phyloP scores from a whole-genome alignment of 805 yeast genomes.

The Kodamaea lidongshanica region DNA sequence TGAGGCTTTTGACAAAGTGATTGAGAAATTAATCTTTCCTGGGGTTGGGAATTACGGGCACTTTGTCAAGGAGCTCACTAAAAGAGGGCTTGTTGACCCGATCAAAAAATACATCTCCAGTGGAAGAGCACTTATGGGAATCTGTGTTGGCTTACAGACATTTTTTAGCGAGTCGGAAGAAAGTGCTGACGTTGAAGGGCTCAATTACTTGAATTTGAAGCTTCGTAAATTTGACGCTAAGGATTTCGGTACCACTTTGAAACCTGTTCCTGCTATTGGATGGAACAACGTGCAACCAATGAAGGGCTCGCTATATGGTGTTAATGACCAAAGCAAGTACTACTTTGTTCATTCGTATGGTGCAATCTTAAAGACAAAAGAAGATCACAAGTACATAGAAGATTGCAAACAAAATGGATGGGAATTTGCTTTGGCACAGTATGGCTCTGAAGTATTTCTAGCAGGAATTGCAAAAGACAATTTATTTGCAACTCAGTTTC shows the following conservation, averaged over 20 bases:
- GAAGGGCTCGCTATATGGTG: conserved; percentile 40
- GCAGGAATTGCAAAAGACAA: conserved; percentile 76
- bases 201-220: conserved; percentile 39
- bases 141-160: conserved; percentile 94
- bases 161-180: conserved; percentile 74
- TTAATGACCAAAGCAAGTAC: conserved; percentile 64
- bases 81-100: conserved; percentile 60
- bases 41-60: conserved; percentile 99
- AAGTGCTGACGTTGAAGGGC: conserved; percentile 47
- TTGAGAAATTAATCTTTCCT: conserved; percentile 68
- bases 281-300: conserved; percentile 62
- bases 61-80: conserved; percentile 65
- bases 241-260: conserved; percentile 36
- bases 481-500: conserved; percentile 93
- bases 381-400: conserved; percentile 20
- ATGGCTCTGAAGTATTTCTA: conserved; percentile 73
- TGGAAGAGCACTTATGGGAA: conserved; percentile 92
- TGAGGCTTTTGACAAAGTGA: conserved; percentile 31
- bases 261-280: conserved; percentile 95
- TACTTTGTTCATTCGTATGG: conserved; percentile 96
- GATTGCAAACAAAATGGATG: conserved; percentile 42
- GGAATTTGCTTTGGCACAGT: conserved; percentile 66
- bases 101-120: conserved; percentile 57
- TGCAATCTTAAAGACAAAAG: conserved; percentile 46
- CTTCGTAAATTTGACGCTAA: conserved; percentile 51